phyloP scores from a whole-genome alignment of 2,329 filamentous ascomycete species.

The Aspergillus thermomutatus region DNA sequence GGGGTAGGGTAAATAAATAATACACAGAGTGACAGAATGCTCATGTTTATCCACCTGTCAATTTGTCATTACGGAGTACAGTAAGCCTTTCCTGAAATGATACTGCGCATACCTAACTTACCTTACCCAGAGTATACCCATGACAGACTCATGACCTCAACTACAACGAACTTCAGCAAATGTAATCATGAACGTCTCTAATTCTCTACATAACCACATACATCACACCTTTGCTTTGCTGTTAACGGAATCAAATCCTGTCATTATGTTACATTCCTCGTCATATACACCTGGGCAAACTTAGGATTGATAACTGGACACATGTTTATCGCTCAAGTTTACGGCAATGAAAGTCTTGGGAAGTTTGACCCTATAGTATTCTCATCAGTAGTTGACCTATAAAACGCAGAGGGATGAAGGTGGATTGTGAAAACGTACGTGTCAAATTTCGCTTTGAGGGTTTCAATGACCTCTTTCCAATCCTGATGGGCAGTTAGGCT shows the following conservation, averaged over 20 bases:
- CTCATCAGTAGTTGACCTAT: slow-evolving; percentile 2
- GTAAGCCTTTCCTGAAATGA: too few species aligned
- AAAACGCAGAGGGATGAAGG: slow-evolving; percentile 10
- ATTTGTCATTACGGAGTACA: too few species aligned
- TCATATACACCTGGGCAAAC: background rate
- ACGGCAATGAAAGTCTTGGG: slow-evolving; percentile 51
- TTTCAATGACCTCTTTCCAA: slow-evolving; percentile 97
- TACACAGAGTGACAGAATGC: too few species aligned
- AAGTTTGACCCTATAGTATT: slow-evolving; percentile 44
- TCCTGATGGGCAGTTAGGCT: slow-evolving; percentile 88
- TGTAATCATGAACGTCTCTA: background rate
- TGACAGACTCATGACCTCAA: background rate
- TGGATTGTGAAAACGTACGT: slow-evolving; percentile 58
- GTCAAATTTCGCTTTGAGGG: slow-evolving; percentile 88
- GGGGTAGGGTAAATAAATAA: background rate
- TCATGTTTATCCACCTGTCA: too few species aligned
- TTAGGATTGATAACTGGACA: slow-evolving; percentile 18
- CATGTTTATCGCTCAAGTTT: slow-evolving; percentile 50
- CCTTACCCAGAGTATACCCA: too few species aligned
- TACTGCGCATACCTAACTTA: too few species aligned
- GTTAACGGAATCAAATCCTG: background rate
- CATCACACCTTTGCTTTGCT: background rate
- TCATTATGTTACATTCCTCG: background rate
- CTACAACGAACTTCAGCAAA: background rate
- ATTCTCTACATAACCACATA: background rate